phyloP scores from a whole-genome alignment of 2,329 filamentous ascomycete species.

The Botrytis deweyae region DNA sequence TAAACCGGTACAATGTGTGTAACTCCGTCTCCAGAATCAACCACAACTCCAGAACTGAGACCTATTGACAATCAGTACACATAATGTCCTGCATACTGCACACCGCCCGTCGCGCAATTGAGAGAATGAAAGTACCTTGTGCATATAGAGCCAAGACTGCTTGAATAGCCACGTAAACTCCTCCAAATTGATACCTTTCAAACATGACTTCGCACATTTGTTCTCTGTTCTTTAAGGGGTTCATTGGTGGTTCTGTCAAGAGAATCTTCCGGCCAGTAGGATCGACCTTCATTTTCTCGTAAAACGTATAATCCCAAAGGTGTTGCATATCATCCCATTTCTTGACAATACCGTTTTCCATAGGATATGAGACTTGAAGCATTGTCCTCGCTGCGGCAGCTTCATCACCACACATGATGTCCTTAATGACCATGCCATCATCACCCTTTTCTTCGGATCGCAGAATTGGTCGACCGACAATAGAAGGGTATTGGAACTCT shows the following conservation, averaged over 20 bases:
- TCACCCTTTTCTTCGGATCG: constrained; percentile 81
- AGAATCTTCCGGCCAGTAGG: constrained; percentile 93
- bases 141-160: constrained; percentile 94
- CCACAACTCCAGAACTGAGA: constrained; percentile 91
- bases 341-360: constrained; percentile 99
- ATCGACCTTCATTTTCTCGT: constrained; percentile 94
- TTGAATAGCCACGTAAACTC: constrained; percentile 97
- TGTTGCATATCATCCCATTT: constrained; percentile 99
- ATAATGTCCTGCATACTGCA: constrained; percentile 20
- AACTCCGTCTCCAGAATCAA: constrained; percentile 96
- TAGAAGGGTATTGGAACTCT: constrained; percentile 97
- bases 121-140: constrained; percentile 62
- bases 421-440: constrained; percentile 77
- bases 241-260: constrained; percentile 95
- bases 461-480: constrained; percentile 95
- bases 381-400: constrained; percentile 92
- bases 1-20: constrained; percentile 99
- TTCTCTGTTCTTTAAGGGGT: constrained; percentile 93
- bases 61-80: constrained; percentile 48
- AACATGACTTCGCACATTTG: constrained; percentile 99
- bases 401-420: constrained; percentile 99
- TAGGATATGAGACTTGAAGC: constrained; percentile 98
- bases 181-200: constrained; percentile 92
- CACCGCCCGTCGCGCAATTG: background rate
- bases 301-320: constrained; percentile 98